Evolutionary conservation across 2,329 filamentous ascomycete species (phyloP).

Genomic region (Dactylellina haptotyla): DNA sequence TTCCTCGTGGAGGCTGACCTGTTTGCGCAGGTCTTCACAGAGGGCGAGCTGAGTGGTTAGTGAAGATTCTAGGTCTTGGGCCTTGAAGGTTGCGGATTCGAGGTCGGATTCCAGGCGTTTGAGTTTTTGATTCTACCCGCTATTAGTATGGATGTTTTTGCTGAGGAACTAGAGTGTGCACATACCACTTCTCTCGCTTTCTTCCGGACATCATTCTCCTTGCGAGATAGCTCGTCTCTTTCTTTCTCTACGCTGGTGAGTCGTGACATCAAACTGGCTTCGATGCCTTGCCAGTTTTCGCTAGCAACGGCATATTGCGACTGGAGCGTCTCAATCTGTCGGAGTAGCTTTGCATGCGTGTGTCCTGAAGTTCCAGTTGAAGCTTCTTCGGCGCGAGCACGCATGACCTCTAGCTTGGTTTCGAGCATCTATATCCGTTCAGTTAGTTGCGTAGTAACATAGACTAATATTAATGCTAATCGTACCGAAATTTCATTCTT

Average conservation of each 20-base stretch:
- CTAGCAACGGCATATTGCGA: constrained; percentile 93
- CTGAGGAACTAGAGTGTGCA: not conserved
- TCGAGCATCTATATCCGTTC: constrained; percentile 73
- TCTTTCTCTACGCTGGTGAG: constrained; percentile 85
- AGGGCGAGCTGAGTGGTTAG: constrained; percentile 70
- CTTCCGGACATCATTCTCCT: constrained; percentile 86
- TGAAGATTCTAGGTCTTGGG: constrained; percentile 74
- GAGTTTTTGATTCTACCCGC: constrained; percentile 70
- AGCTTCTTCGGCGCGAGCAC: constrained; percentile 85
- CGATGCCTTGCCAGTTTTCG: constrained; percentile 97
- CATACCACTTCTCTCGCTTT: constrained; percentile 87
- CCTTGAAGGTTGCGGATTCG: constrained; percentile 73
- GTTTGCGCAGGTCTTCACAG: constrained; percentile 71
- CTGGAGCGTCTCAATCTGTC: constrained; percentile 94
- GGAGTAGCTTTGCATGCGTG: constrained; percentile 85
- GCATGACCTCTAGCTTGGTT: constrained; percentile 87
- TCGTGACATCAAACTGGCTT: constrained; percentile 82
- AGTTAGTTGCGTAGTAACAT: constrained; percentile 58
- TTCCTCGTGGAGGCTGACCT: constrained; percentile 64
- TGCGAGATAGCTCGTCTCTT: constrained; percentile 81
- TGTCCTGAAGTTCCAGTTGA: constrained; percentile 84
- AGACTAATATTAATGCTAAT: not conserved
- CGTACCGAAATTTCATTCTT: constrained; percentile 73
- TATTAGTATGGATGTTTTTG: not conserved
- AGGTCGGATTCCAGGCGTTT: constrained; percentile 83